Base-by-base conservation (phyloP, 2,329 filamentous ascomycete species). In the Aspergillus luchuensis region DNA sequence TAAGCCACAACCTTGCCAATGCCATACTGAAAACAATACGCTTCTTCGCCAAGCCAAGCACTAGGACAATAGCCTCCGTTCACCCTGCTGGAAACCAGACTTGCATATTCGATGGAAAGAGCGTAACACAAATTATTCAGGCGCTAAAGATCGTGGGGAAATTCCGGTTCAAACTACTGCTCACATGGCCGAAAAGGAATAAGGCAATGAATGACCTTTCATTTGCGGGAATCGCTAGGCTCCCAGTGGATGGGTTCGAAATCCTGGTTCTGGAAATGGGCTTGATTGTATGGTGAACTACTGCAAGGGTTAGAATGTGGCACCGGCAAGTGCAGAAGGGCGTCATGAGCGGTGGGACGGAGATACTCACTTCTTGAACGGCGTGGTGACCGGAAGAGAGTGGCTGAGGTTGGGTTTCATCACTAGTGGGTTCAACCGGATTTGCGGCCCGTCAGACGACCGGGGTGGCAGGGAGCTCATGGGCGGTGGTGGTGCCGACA, bases 221-320 rank as follows among this genome's bases (percentile, higher is more conserved):
- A 70, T 68, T 71, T 73, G 56, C 73, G 68, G 57, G 69, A 72
- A 17, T 79, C 76, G 52, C 71, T 72, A n/a, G 78, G 77, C 43
- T 76, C 76, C 74, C 76, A 81, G 59, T 80, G 77, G 36, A 77
- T 76, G 13, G 79, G 79, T 61, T 81, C 73, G 58, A 82, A 79
- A 57, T 81, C 72, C 33, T 75, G 69, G 62, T 81, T 78, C 57
- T 78, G 74, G 67, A 80, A 80, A 67, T 82, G 77, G 48, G 79
- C 77, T 63, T 78, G 76, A 63, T 80, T 79, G 70, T 78, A 76
- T 8, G 78, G 74, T 10, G 78, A 80, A 61, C 78, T 80, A 57
- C 43, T 25, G 47, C 23, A 17, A 33, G 36, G 15, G 48, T 66
- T 54, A 62, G 55, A 21, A 57, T 21, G 8, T 1, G 17, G 13